Evolutionary conservation across 768 basidiomycete species (phyloP), one percentile per base, ranked within the genome.

Genomic region (Tubosaeta sp.): DNA sequence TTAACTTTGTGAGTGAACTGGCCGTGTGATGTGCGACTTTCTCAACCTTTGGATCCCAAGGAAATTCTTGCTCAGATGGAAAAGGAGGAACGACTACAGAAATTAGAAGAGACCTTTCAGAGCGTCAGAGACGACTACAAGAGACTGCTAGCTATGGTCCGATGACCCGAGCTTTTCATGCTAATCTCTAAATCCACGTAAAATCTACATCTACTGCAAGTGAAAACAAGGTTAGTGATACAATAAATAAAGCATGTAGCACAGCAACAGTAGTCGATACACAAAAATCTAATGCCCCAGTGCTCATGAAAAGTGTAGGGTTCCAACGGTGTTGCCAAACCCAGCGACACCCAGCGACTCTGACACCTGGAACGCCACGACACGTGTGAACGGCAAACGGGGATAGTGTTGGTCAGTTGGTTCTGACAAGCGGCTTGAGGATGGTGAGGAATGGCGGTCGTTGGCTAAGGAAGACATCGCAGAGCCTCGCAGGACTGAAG

Each of bases 61-160:
- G 92, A 94, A 75, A 80, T 88, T 46, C 78, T 99, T 40, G 83
- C 82, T 46, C 94, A 94, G 62, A 73, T 97, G 51, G 90, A 94
- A 51, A 86, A 88, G 56, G 76, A 86, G 48, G 95, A 97, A 62
- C 78, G 93, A 24, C 76, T 90, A 48, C 84, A 90, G 52, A 95
- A 94, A 66, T 73, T 99, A 39, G 87, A 93, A 69, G 91, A 94
- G 71, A 98, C 95, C 6, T 99, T 90, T 71, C 84, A 87, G 60
- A 84, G 76, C 52, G 92, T 97, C 11, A 74, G 76, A 39, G 84
- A 90, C 39, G 93, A 94, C 66, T 99, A 99, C 60, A 73, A 76
- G 61, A 79, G 94, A 41, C 85, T 97, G 63, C 70, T 96, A 38
- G 78, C 73, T 8, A 72, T 78, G 68, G 68, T 84, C 19, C 42